Evolutionary conservation across 495 filamentous ascomycete genomes (phyloP).

Genomic region (Thermothielavioides terrestris): DNA sequence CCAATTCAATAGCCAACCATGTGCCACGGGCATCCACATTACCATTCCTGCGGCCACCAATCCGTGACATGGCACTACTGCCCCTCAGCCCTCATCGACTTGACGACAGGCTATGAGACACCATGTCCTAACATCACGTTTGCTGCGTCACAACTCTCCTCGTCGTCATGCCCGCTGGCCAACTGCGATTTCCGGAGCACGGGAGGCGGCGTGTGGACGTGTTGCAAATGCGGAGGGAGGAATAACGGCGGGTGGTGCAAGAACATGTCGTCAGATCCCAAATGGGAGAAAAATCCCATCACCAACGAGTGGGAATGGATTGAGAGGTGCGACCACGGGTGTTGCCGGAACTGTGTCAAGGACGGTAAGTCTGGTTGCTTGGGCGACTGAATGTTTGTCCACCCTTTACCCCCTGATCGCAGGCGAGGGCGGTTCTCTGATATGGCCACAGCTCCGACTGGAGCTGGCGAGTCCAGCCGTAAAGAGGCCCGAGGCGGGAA

Average conservation of each 20-base stretch:
- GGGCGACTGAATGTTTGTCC: too few relatives aligned
- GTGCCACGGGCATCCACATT: slow-evolving; percentile 38
- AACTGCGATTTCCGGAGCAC: slow-evolving; percentile 35
- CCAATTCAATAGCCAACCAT: slow-evolving; percentile 15
- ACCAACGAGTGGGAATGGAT: slow-evolving; percentile 28
- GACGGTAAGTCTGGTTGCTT: slow-evolving; percentile 21
- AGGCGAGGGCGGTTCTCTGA: neutral
- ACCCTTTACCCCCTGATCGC: neutral
- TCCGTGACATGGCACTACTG: slow-evolving; percentile 40
- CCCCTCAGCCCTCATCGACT: slow-evolving; percentile 32
- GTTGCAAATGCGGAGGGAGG: slow-evolving; percentile 33
- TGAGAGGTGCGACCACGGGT: slow-evolving; percentile 36
- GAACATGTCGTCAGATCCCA: slow-evolving; percentile 14
- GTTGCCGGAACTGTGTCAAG: slow-evolving; percentile 33
- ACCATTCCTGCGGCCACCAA: slow-evolving; percentile 35
- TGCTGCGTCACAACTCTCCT: slow-evolving; percentile 29
- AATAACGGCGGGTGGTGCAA: slow-evolving; percentile 37
- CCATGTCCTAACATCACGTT: slow-evolving; percentile 35
- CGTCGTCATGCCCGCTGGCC: slow-evolving; percentile 32
- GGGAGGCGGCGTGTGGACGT: slow-evolving; percentile 32
- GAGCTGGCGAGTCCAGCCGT: neutral
- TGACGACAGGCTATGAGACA: slow-evolving; percentile 34
- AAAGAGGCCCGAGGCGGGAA: slow-evolving; percentile 8
- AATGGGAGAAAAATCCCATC: slow-evolving; percentile 29
- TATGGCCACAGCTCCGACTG: neutral